Percentiles rank a stretch among this genome's conserved stretches.
Evolutionary conservation across 2,329 filamentous ascomycete genomes (phyloP).

Genomic region (Hypocreales sp.): DNA sequence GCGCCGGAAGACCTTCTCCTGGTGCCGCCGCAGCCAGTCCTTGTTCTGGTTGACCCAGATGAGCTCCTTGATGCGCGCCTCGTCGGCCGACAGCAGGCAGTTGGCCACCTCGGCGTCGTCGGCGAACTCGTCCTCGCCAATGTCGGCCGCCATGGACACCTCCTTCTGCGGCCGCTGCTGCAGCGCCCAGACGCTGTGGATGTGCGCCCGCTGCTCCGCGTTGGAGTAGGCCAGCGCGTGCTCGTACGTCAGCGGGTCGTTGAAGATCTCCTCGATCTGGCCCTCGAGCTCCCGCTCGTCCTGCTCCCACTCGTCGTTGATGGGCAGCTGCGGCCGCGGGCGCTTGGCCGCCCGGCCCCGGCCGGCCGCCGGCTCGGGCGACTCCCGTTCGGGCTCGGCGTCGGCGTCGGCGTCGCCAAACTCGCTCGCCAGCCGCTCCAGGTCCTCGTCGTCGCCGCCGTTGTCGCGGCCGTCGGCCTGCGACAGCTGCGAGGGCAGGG

Average conservation of each 20-base stretch:
- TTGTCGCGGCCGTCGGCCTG: slow-evolving; percentile 12
- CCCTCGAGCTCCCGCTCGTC: slow-evolving; percentile 51
- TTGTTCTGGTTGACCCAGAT: slow-evolving; percentile 95
- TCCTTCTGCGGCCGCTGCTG: slow-evolving; percentile 29
- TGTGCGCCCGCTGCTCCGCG: slow-evolving; percentile 37
- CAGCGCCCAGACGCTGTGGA: slow-evolving; percentile 36
- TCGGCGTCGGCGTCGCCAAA: slow-evolving; percentile 24
- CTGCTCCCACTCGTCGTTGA: slow-evolving; percentile 45
- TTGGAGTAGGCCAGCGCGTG: slow-evolving; percentile 43
- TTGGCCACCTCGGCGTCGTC: slow-evolving; percentile 77
- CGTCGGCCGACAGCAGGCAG: slow-evolving; percentile 58
- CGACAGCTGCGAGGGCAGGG: slow-evolving; percentile 24
- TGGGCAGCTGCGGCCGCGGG: slow-evolving; percentile 30
- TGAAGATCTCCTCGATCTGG: slow-evolving; percentile 57
- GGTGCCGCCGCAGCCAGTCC: slow-evolving; percentile 77
- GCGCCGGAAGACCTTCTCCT: slow-evolving; percentile 65
- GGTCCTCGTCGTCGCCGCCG: slow-evolving; percentile 13
- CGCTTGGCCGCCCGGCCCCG: slow-evolving; percentile 7
- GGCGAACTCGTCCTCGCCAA: slow-evolving; percentile 70
- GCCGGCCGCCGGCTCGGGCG: slow-evolving; percentile 4
- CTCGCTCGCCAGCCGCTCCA: slow-evolving; percentile 26
- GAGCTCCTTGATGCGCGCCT: slow-evolving; percentile 70
- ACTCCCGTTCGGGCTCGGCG: slow-evolving; percentile 4
- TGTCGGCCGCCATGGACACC: slow-evolving; percentile 45
- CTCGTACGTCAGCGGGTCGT: slow-evolving; percentile 39